A percentile compares a stretch with the other conserved stretches of the same genome.
Conservation (phyloP, 192 early-diverging fungal species). For the Podila epigama region DNA sequence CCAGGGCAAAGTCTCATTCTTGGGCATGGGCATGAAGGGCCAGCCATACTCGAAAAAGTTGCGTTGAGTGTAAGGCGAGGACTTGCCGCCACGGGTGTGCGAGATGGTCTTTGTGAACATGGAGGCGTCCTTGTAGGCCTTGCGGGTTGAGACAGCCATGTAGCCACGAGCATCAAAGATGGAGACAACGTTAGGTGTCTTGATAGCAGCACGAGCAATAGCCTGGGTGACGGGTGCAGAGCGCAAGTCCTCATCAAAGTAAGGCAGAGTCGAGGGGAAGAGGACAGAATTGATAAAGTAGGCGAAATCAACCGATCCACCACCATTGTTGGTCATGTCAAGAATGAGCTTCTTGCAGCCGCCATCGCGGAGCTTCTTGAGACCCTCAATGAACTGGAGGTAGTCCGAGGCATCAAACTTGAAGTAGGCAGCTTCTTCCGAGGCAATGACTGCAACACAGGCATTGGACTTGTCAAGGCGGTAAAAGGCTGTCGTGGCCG, state of each 20-base stretch:
- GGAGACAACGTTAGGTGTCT: neutral
- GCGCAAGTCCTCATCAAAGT: slow-evolving; percentile 36
- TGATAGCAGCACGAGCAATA: slow-evolving; percentile 24
- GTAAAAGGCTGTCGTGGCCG: slow-evolving; percentile 42
- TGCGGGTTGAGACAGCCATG: slow-evolving; percentile 1
- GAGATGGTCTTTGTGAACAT: slow-evolving; percentile 41
- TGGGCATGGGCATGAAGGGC: slow-evolving; percentile 45
- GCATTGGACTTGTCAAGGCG: slow-evolving; percentile 15
- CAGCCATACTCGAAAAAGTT: slow-evolving; percentile 24
- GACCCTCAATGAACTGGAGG: slow-evolving; percentile 25
- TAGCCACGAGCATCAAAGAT: slow-evolving; percentile 33
- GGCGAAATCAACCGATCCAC: slow-evolving; percentile 38
- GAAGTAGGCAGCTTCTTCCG: slow-evolving; percentile 29
- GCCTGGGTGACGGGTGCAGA: slow-evolving; percentile 13
- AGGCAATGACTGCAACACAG: slow-evolving; percentile 49
- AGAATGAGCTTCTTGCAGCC: slow-evolving; percentile 50
- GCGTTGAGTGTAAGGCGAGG: slow-evolving; percentile 25
- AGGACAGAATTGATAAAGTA: slow-evolving; percentile 49
- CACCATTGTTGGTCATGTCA: slow-evolving; percentile 54
- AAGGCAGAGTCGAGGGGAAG: slow-evolving; percentile 42
- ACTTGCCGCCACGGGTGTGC: slow-evolving; percentile 15
- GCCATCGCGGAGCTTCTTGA: slow-evolving; percentile 17
- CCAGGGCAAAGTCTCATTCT: slow-evolving; percentile 41
- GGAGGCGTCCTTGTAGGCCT: slow-evolving; percentile 28
- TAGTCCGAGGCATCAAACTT: slow-evolving; percentile 24